Evolutionary conservation across 2,329 filamentous ascomycete genomes (phyloP), one percentile per base, ranked within the genome.

Genomic region (Fusarium heterosporum): DNA sequence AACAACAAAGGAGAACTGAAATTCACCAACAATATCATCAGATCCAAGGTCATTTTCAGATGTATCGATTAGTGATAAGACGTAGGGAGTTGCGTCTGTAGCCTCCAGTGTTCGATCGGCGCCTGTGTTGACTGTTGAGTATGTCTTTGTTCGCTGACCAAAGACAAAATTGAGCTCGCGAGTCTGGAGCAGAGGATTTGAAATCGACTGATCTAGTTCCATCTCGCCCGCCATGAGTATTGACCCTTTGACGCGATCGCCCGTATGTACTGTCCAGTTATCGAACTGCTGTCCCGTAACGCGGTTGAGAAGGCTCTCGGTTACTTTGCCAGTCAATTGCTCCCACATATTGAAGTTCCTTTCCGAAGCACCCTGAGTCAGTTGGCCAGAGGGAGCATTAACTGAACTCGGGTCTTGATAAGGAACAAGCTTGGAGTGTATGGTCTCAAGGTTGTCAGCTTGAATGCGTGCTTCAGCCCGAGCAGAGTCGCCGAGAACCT

Each of bases 1-100:
- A 0, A 83, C 83, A 6, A 89, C 70, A 68, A 85, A 90, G 40
- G 83, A 82, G 72, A 89, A 85, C 67, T 90, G 87, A 3, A 89
- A 74, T 71, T 90, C 87, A 45, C 86, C 87, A 7, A 87, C 73
- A 26, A 89, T 75, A 53, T 86, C 83, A 3, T 78, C 76, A 30
- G 79, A 78, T 1, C 56, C 61, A 11, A 77, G 25, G 8, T 69
- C 50, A 29, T 66, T 65, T 16, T 61, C 48, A 4, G 72, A 38
- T 10, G 72, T 64, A 25, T 77, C 72, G 16, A 87, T 75, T 6
- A 80, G 69, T 8, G 78, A 75, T 16, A 74, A 51, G 36, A 89
- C 77, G 69, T 85, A 82, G 10, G 75, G 66, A 1, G 83, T 85
- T 1, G 85, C 81, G 65, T 87, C 83, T 10, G 77, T 78, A 17